These are phyloP conservation scores for Leucoagaricus sp. DNA, from an alignment of 1,284 basidiomycete species.

Conservation along the genomic window DNA sequence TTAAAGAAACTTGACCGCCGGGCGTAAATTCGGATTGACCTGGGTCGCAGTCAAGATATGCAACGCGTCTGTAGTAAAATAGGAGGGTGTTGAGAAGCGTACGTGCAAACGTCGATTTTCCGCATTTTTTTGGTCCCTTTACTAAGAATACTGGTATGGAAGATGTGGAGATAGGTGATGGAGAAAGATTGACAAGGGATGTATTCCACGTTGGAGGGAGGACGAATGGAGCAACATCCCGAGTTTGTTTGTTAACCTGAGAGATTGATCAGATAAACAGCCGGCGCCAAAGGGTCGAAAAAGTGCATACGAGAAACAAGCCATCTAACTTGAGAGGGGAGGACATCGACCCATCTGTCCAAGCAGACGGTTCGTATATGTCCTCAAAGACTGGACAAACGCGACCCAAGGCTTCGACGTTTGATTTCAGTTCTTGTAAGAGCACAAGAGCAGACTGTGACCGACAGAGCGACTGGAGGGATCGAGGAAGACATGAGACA, in stretches of 20 bases:
- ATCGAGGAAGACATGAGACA: slow-evolving; percentile 32
- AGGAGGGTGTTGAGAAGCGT: slow-evolving; percentile 76
- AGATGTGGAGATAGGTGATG: slow-evolving; percentile 14
- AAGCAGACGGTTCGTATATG: slow-evolving; percentile 51
- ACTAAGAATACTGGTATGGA: slow-evolving; percentile 53
- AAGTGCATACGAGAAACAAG: slow-evolving; percentile 44
- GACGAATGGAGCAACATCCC: slow-evolving; percentile 38
- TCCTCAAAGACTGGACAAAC: slow-evolving; percentile 64
- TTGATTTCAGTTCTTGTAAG: slow-evolving; percentile 53
- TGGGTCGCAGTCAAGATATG: slow-evolving; percentile 89
- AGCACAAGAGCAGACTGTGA: slow-evolving; percentile 44
- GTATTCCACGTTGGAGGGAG: slow-evolving; percentile 61
- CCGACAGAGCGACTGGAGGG: slow-evolving; percentile 24
- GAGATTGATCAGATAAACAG: not conserved
- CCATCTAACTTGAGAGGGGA: slow-evolving; percentile 47
- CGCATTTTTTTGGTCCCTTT: slow-evolving; percentile 84
- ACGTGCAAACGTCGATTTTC: slow-evolving; percentile 88
- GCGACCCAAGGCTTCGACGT: slow-evolving; percentile 60
- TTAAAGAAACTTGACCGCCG: slow-evolving; percentile 83
- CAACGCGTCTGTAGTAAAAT: slow-evolving; percentile 64
- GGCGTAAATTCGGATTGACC: slow-evolving; percentile 96
- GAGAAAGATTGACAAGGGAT: slow-evolving; percentile 49
- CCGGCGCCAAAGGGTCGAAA: slow-evolving; percentile 41
- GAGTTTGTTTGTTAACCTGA: slow-evolving; percentile 37
- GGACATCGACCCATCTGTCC: slow-evolving; percentile 26